phyloP scores from a whole-genome alignment of 768 basidiomycete species.

The Ephemerocybe angulata region DNA sequence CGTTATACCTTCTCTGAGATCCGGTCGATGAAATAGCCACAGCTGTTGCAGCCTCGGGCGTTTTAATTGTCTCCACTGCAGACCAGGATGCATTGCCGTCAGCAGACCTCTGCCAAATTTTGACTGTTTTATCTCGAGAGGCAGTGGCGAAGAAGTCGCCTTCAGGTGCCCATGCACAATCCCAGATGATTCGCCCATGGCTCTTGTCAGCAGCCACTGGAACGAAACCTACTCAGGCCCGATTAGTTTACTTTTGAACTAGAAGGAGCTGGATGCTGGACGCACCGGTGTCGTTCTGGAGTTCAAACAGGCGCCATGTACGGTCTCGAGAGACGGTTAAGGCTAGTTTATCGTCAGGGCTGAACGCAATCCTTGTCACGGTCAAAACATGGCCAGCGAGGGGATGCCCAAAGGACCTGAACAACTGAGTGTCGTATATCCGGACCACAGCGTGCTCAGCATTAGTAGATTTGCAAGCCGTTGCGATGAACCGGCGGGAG shows the following conservation, averaged over 20 bases:
- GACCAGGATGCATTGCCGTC: slow-evolving; percentile 49
- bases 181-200: slow-evolving; percentile 94
- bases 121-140: slow-evolving; percentile 93
- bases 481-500: slow-evolving; percentile 68
- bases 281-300: slow-evolving; percentile 40
- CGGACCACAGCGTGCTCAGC: slow-evolving; percentile 88
- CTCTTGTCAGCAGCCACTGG: slow-evolving; percentile 73
- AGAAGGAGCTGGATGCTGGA: not conserved
- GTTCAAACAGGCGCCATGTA: slow-evolving; percentile 81
- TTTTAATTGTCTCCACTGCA: slow-evolving; percentile 57
- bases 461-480: slow-evolving; percentile 85
- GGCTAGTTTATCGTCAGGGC: slow-evolving; percentile 74
- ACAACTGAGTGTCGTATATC: slow-evolving; percentile 69
- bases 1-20: not conserved
- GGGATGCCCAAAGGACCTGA: slow-evolving; percentile 66
- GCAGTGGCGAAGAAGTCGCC: slow-evolving; percentile 86
- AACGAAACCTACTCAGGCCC: slow-evolving; percentile 44
- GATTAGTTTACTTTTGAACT: not conserved
- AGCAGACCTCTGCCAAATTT: slow-evolving; percentile 60
- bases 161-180: slow-evolving; percentile 81
- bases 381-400: slow-evolving; percentile 85
- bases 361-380: slow-evolving; percentile 87
- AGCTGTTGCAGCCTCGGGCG: slow-evolving; percentile 78
- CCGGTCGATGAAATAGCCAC: slow-evolving; percentile 48
- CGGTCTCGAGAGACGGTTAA: slow-evolving; percentile 89